Conservation (phyloP, 2,329 filamentous ascomycete species). For the Rhinocladiella similis region DNA sequence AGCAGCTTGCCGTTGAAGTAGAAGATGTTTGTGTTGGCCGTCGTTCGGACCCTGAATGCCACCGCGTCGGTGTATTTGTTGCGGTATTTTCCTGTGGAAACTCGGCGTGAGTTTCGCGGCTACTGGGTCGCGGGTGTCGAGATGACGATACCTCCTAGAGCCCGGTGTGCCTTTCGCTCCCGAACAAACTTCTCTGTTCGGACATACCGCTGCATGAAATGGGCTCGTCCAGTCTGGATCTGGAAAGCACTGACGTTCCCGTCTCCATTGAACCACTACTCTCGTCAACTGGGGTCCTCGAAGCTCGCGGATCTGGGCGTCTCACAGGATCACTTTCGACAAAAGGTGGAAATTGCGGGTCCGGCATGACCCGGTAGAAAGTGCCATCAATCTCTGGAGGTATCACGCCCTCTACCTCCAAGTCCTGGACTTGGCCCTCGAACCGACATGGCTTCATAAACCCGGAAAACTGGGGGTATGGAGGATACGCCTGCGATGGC, state of each 20-base stretch:
- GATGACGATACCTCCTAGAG: constrained; percentile 30
- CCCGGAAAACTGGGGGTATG: constrained; percentile 7
- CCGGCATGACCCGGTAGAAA: constrained; percentile 54
- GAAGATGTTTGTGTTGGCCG: constrained; percentile 60
- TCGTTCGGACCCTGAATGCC: constrained; percentile 35
- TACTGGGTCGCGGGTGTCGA: too few species aligned
- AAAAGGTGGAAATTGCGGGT: constrained; percentile 42
- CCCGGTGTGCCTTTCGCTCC: constrained; percentile 39
- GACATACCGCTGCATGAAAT: constrained; percentile 40
- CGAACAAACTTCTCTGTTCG: constrained; percentile 43
- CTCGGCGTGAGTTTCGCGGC: background rate
- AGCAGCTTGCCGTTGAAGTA: constrained; percentile 56
- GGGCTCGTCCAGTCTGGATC: constrained; percentile 36
- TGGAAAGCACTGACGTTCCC: constrained; percentile 42
- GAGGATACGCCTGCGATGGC: background rate
- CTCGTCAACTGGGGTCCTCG: too few species aligned
- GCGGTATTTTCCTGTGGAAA: constrained; percentile 39
- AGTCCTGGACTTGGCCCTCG: constrained; percentile 43
- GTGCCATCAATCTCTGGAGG: constrained; percentile 49
- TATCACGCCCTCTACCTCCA: constrained; percentile 46
- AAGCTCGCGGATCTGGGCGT: too few species aligned
- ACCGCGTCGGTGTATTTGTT: constrained; percentile 43
- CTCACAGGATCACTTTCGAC: constrained; percentile 33
- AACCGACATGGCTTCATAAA: constrained; percentile 39
- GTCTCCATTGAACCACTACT: constrained; percentile 44